phyloP scores from a whole-genome alignment of 148 eudicot species.

The Diospyros kaki region DNA sequence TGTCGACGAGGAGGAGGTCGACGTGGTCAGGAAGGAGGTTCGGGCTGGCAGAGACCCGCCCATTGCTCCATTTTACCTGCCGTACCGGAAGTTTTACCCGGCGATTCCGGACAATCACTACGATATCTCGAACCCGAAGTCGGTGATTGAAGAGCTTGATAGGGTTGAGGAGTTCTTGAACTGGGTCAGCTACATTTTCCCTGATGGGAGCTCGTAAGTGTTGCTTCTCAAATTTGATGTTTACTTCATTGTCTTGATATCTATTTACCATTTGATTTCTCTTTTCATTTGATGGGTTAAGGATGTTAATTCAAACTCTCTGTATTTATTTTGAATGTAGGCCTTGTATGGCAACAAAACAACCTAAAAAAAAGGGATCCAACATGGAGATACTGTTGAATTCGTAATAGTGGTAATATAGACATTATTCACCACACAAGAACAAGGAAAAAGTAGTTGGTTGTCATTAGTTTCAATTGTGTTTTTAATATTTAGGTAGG shows the following conservation, averaged over 20 bases:
- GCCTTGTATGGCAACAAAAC: too few relatives aligned
- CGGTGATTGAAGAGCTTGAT: constrained; percentile 76
- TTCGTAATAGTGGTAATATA: too few relatives aligned
- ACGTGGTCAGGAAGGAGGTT: constrained; percentile 35
- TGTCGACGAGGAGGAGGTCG: constrained; percentile 58
- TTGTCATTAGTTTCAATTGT: too few relatives aligned
- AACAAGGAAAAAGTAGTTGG: too few relatives aligned
- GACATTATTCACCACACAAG: too few relatives aligned
- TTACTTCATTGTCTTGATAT: background rate
- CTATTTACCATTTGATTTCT: background rate
- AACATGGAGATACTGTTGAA: too few relatives aligned
- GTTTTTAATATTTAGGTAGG: too few relatives aligned
- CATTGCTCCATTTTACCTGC: constrained; percentile 76
- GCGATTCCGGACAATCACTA: constrained; percentile 58
- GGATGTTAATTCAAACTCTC: background rate
- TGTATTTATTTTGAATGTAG: too few relatives aligned
- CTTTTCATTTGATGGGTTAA: background rate
- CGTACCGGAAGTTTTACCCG: constrained; percentile 68
- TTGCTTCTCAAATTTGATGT: background rate
- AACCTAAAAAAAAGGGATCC: too few relatives aligned
- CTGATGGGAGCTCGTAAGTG: constrained; percentile 77
- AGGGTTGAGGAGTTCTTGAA: constrained; percentile 83
- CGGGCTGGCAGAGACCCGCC: constrained; percentile 56
- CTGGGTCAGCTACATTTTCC: constrained; percentile 84
- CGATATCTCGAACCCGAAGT: constrained; percentile 47